Conservation (phyloP, 352 stramenopile species). For the Globisporangium middletonii region DNA sequence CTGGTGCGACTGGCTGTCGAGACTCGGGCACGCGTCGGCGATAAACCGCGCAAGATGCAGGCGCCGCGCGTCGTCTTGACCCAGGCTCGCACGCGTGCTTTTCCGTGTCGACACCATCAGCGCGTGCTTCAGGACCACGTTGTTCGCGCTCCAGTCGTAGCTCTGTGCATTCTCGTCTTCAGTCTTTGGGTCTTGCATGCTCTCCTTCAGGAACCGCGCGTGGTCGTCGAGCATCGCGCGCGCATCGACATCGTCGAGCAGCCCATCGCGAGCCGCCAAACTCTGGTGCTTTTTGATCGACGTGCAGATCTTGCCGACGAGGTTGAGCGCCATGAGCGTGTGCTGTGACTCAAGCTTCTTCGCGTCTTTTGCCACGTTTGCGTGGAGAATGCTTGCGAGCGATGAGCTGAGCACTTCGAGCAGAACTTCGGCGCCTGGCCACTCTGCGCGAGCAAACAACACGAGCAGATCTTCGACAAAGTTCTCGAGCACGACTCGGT, state of each 20-base stretch:
- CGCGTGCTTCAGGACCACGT: slow-evolving; percentile 58
- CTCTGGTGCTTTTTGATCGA: slow-evolving; percentile 62
- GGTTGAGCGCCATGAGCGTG: slow-evolving; percentile 54
- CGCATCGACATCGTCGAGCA: slow-evolving; percentile 43
- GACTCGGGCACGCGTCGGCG: slow-evolving; percentile 14
- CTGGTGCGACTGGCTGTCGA: not conserved
- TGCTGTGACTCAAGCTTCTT: slow-evolving; percentile 69
- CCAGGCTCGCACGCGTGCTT: slow-evolving; percentile 18
- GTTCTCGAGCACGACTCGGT: slow-evolving; percentile 71
- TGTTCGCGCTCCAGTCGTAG: not conserved
- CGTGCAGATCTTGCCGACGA: slow-evolving; percentile 75
- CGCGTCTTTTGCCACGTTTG: slow-evolving; percentile 44
- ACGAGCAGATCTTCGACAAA: slow-evolving; percentile 79
- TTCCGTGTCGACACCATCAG: slow-evolving; percentile 47
- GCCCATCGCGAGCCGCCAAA: slow-evolving; percentile 16
- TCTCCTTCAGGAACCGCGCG: slow-evolving; percentile 21
- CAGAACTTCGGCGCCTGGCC: slow-evolving; percentile 65
- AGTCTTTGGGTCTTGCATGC: slow-evolving; percentile 11
- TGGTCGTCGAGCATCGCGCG: slow-evolving; percentile 49
- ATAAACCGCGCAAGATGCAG: slow-evolving; percentile 61
- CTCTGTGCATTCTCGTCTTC: slow-evolving; percentile 1
- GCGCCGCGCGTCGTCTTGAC: slow-evolving; percentile 37
- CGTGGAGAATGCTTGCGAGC: slow-evolving; percentile 55
- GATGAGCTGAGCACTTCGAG: slow-evolving; percentile 62
- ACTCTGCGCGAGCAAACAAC: slow-evolving; percentile 80